Conservation (phyloP, 768 basidiomycete species). For the Sporobolomyces roseus region DNA sequence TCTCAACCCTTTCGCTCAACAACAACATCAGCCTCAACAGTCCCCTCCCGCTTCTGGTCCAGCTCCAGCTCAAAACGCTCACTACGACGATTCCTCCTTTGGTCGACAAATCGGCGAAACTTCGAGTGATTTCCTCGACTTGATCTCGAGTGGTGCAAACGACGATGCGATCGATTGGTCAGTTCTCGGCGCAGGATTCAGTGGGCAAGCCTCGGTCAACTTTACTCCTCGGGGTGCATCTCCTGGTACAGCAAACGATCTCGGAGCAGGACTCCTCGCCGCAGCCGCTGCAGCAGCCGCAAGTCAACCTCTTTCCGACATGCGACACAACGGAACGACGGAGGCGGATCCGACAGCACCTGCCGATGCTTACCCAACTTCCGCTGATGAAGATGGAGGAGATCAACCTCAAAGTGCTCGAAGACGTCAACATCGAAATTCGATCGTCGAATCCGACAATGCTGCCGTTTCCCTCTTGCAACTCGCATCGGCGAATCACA, state of each 20-base stretch:
- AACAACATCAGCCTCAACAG: neutral
- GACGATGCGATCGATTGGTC: slow-evolving; percentile 37
- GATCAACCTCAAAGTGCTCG: neutral
- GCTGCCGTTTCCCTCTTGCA: slow-evolving; percentile 38
- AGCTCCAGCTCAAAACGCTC: slow-evolving; percentile 18
- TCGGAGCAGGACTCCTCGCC: slow-evolving; percentile 4
- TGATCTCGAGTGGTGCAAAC: slow-evolving; percentile 19
- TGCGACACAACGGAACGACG: slow-evolving; percentile 22
- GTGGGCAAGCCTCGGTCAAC: slow-evolving; percentile 10
- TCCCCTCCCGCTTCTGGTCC: neutral
- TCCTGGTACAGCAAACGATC: slow-evolving; percentile 12
- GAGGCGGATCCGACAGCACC: slow-evolving; percentile 22
- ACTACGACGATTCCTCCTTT: slow-evolving; percentile 33
- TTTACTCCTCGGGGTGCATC: slow-evolving; percentile 27
- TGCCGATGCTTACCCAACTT: slow-evolving; percentile 15
- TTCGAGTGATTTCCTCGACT: slow-evolving; percentile 36
- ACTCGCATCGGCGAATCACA: slow-evolving; percentile 37
- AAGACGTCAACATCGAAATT: slow-evolving; percentile 19
- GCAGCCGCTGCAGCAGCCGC: slow-evolving; percentile 11
- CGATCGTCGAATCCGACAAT: slow-evolving; percentile 38
- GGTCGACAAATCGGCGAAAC: slow-evolving; percentile 26
- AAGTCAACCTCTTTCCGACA: slow-evolving; percentile 30
- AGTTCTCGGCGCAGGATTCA: slow-evolving; percentile 25
- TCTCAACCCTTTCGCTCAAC: slow-evolving; percentile 32
- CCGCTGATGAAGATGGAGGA: slow-evolving; percentile 14